These are phyloP conservation scores for Conticribra guillardii DNA, from an alignment of 108 stramenopile species.

Conservation along the genomic window DNA sequence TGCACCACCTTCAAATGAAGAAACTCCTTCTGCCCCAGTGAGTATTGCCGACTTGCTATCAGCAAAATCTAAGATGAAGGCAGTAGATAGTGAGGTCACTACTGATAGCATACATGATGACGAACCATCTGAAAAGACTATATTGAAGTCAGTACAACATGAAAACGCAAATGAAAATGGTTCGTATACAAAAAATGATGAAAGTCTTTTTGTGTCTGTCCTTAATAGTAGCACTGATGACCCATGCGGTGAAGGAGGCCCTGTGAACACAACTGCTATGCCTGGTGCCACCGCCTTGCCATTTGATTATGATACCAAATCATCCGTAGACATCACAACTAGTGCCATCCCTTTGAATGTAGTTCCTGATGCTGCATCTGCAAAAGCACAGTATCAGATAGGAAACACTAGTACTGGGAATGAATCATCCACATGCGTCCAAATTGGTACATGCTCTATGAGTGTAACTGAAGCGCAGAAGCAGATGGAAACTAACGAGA, in stretches of 20 bases:
- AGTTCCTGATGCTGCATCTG: no score
- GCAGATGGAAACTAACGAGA: neutral
- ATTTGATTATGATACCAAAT: neutral
- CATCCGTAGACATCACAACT: neutral
- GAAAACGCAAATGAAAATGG: neutral
- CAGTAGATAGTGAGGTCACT: neutral
- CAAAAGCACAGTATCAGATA: no score
- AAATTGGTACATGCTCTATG: no score
- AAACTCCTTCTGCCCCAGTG: no score
- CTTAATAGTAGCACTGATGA: neutral
- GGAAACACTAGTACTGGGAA: no score
- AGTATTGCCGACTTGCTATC: neutral
- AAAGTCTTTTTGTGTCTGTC: neutral
- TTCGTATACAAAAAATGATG: neutral
- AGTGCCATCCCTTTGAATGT: neutral
- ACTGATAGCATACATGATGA: neutral
- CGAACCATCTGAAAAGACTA: neutral
- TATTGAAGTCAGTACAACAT: no score
- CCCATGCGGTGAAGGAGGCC: neutral
- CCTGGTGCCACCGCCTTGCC: slow-evolving; percentile 25
- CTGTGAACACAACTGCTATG: slow-evolving; percentile 16
- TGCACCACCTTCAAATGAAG: no score
- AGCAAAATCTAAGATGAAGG: slow-evolving; percentile 13
- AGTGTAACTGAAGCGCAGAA: slow-evolving; percentile 3
- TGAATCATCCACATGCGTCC: no score